Conservation (phyloP, 2,329 filamentous ascomycete genomes). For the Fusarium sp. region DNA sequence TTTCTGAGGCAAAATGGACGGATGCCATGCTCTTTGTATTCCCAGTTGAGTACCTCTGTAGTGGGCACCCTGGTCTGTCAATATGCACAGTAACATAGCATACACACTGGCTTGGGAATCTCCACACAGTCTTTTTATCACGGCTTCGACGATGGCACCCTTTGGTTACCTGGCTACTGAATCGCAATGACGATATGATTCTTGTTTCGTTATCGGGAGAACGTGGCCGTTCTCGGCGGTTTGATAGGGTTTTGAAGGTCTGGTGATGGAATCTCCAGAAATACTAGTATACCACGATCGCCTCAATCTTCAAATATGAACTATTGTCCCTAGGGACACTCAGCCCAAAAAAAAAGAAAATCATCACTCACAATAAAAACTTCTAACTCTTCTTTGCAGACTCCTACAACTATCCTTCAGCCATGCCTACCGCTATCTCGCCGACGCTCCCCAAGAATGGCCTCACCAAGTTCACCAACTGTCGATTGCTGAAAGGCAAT, state of each 20-base stretch:
- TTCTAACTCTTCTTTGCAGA: constrained; percentile 25
- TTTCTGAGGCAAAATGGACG: constrained; percentile 33
- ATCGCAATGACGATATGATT: constrained; percentile 35
- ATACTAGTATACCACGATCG: constrained; percentile 41
- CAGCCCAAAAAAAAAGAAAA: constrained; percentile 12
- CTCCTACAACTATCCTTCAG: constrained; percentile 35
- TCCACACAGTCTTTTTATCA: constrained; percentile 34
- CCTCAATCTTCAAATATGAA: constrained; percentile 13
- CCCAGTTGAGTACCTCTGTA: not conserved
- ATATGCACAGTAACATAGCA: constrained; percentile 32
- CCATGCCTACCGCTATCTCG: constrained; percentile 64
- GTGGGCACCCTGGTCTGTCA: constrained; percentile 32
- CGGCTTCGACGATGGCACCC: constrained; percentile 41
- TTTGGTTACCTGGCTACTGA: constrained; percentile 23
- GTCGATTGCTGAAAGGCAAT: constrained; percentile 78
- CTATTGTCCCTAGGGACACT: constrained; percentile 29
- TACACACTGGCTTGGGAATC: constrained; percentile 16
- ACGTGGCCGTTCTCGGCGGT: constrained; percentile 39
- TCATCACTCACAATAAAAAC: constrained; percentile 2
- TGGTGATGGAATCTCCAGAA: constrained; percentile 9
- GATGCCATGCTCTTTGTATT: constrained; percentile 41
- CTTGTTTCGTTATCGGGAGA: constrained; percentile 32
- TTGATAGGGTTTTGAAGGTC: constrained; percentile 31
- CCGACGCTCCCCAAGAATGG: constrained; percentile 59
- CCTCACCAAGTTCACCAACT: constrained; percentile 92